These are phyloP conservation scores for Aureobasidium zeae DNA, from an alignment of 2,329 filamentous ascomycete genomes.

Conservation along the genomic window DNA sequence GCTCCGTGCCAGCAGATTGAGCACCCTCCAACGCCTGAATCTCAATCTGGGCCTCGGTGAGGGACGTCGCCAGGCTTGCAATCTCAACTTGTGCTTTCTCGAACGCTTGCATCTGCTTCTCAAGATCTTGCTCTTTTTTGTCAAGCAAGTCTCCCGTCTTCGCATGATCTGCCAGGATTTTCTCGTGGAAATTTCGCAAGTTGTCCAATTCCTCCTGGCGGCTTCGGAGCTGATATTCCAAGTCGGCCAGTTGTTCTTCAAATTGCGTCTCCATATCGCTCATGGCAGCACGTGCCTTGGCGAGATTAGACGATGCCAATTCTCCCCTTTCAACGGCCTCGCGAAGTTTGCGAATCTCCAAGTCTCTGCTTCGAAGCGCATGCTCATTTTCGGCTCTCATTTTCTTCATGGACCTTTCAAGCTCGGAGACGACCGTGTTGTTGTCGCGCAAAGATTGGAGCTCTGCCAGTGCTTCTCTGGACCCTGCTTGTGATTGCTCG, in stretches of 20 bases:
- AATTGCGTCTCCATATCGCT: conserved; percentile 5
- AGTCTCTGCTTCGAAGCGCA: conserved; percentile 5
- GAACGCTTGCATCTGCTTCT: background rate
- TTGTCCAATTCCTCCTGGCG: conserved; percentile 1
- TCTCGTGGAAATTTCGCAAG: background rate
- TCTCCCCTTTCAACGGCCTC: conserved; percentile 10
- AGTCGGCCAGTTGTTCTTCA: background rate
- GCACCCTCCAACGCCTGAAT: background rate
- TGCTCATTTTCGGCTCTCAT: conserved; percentile 8
- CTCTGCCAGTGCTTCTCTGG: conserved; percentile 9
- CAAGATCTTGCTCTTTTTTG: background rate
- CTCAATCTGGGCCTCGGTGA: background rate
- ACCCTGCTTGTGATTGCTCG: conserved; percentile 13
- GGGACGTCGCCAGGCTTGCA: background rate
- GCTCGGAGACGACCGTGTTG: conserved; percentile 3
- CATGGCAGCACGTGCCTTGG: conserved; percentile 3
- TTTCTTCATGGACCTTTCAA: conserved; percentile 10
- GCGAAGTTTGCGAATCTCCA: conserved; percentile 8
- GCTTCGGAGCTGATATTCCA: conserved; percentile 1
- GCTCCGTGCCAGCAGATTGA: background rate
- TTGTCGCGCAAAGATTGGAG: conserved; percentile 7
- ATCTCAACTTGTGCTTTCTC: conserved; percentile 3
- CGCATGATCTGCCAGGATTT: conserved; percentile 2
- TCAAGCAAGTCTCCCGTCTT: conserved; percentile 5
- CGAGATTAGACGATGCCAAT: background rate